phyloP scores from a whole-genome alignment of 768 basidiomycete genomes.

The Lactifluus pinguis region DNA sequence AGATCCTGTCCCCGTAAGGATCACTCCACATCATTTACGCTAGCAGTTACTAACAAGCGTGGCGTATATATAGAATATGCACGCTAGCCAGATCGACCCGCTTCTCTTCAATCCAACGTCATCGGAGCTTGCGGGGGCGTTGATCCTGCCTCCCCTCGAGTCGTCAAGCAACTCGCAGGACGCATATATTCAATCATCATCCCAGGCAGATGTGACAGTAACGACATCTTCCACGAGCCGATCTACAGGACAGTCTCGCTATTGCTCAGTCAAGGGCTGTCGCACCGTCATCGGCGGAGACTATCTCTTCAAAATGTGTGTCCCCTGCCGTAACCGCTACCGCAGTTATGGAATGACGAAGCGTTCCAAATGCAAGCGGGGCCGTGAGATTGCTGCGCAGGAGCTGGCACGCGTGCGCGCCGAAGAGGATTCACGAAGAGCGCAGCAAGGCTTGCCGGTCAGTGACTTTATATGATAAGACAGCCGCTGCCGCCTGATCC shows the following conservation, averaged over 20 bases:
- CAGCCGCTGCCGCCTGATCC: neutral
- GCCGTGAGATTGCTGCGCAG: slow-evolving; percentile 34
- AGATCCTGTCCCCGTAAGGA: slow-evolving; percentile 3
- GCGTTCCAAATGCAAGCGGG: slow-evolving; percentile 44
- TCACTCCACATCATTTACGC: neutral
- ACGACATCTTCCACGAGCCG: neutral
- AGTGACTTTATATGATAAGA: slow-evolving; percentile 14
- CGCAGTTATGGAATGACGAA: slow-evolving; percentile 46
- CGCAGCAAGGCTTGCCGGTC: slow-evolving; percentile 31
- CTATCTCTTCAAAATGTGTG: slow-evolving; percentile 24
- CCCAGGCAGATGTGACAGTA: neutral
- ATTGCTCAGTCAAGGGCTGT: slow-evolving; percentile 50
- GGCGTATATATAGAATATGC: slow-evolving; percentile 9
- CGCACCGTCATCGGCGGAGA: slow-evolving; percentile 36
- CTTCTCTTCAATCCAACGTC: slow-evolving; percentile 28
- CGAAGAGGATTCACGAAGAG: slow-evolving; percentile 33
- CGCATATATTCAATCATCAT: slow-evolving; percentile 1
- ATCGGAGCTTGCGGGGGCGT: slow-evolving; percentile 42
- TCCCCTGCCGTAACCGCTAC: slow-evolving; percentile 39
- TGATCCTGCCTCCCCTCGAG: slow-evolving; percentile 30
- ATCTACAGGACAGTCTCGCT: slow-evolving; percentile 25
- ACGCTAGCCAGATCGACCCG: slow-evolving; percentile 23
- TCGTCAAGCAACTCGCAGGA: slow-evolving; percentile 1
- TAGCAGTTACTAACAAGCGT: neutral
- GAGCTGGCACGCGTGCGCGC: slow-evolving; percentile 31